Percentiles rank a stretch among this genome's conserved stretches.
Evolutionary conservation across 192 early-diverging fungal genomes (phyloP).

Genomic region (Podila clonocystis): DNA sequence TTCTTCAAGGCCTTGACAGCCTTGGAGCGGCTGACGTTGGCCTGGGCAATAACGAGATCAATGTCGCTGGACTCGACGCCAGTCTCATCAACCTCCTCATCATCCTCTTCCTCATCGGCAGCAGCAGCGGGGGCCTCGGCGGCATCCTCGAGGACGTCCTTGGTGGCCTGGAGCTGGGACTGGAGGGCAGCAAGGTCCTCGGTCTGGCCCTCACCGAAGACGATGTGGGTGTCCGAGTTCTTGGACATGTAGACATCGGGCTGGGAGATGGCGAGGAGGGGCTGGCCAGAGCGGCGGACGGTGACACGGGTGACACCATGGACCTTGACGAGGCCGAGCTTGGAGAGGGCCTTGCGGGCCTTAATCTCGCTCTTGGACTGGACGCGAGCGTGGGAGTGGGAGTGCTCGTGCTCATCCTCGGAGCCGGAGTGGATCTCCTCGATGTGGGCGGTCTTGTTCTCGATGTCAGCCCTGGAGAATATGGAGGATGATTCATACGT

Average conservation of each 20-base stretch:
- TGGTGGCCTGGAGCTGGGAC: constrained; percentile 75
- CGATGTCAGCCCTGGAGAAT: constrained; percentile 38
- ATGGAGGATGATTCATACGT: no score
- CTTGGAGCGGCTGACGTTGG: constrained; percentile 84
- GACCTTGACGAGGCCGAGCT: constrained; percentile 90
- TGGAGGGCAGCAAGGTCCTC: constrained; percentile 82
- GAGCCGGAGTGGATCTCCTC: constrained; percentile 45
- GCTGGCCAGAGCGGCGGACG: constrained; percentile 75
- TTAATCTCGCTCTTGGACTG: constrained; percentile 93
- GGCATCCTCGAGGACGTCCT: constrained; percentile 67
- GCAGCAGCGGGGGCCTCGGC: constrained; percentile 56
- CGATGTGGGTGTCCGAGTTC: constrained; percentile 92
- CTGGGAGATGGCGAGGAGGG: constrained; percentile 85
- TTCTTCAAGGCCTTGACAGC: constrained; percentile 93
- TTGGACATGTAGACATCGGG: constrained; percentile 95
- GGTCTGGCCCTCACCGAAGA: constrained; percentile 94
- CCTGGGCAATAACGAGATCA: constrained; percentile 94
- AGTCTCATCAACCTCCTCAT: constrained; percentile 80
- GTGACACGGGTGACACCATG: constrained; percentile 89
- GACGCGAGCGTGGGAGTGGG: constrained; percentile 31
- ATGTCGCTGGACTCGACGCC: constrained; percentile 88
- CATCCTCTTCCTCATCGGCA: constrained; percentile 77
- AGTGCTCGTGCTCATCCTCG: constrained; percentile 39
- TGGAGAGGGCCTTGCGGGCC: constrained; percentile 95
- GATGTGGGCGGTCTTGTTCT: constrained; percentile 54